Evolutionary conservation across 768 basidiomycete species (phyloP).

Genomic region (Tricholoma sp.): DNA sequence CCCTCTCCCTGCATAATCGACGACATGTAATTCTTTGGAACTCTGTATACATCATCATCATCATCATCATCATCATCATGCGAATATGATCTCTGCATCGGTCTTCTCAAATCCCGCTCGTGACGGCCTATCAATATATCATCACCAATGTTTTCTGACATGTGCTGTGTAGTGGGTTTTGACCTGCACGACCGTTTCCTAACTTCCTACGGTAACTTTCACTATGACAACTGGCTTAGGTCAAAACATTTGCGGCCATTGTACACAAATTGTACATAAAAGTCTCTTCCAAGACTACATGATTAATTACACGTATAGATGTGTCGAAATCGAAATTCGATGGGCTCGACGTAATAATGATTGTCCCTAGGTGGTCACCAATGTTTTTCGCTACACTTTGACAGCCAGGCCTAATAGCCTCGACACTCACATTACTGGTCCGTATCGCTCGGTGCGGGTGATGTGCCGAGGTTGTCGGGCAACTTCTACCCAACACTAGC

Average conservation of each 20-base stretch:
- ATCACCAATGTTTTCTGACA: background rate
- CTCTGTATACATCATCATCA: too few relatives aligned
- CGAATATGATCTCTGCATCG: background rate
- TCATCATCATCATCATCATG: too few relatives aligned
- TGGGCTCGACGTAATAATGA: background rate
- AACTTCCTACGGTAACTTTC: too few relatives aligned
- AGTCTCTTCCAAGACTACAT: too few relatives aligned
- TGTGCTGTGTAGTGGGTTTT: background rate
- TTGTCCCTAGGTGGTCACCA: background rate
- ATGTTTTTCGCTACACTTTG: background rate
- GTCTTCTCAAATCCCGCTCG: background rate
- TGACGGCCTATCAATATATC: background rate
- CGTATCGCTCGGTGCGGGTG: conserved; percentile 2
- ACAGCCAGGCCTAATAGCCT: background rate
- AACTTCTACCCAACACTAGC: too few relatives aligned
- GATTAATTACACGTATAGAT: background rate
- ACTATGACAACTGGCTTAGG: background rate
- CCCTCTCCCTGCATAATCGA: too few relatives aligned
- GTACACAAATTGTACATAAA: too few relatives aligned
- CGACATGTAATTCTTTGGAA: too few relatives aligned
- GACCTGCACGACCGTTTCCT: too few relatives aligned
- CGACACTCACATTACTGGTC: background rate
- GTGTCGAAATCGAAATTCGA: background rate
- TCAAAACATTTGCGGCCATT: background rate
- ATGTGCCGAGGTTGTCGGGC: conserved; percentile 9